A percentile compares a stretch with the other conserved stretches of the same genome.
phyloP scores from a whole-genome alignment of 1,139 yeast species.

The Tardiomyces blankii region DNA sequence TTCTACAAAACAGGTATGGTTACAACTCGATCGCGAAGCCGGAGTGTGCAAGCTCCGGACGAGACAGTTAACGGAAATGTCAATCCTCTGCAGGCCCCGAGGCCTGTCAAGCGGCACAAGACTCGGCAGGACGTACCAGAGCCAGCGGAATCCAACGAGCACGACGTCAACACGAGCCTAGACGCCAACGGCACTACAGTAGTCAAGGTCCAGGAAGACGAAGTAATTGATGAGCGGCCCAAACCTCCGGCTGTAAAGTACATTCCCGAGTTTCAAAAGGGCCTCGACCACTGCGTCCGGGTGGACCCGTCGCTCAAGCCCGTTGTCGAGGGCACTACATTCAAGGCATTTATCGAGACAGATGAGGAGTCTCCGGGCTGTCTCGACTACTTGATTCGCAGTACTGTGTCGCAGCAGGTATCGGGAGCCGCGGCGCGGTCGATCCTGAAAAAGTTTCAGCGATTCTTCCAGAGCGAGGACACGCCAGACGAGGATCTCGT shows the following conservation, averaged over 20 bases:
- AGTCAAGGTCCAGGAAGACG: too few relatives aligned
- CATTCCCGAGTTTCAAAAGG: conserved; percentile 22
- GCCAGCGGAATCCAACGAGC: too few relatives aligned
- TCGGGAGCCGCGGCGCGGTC: conserved; percentile 75
- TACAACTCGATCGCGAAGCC: too few relatives aligned
- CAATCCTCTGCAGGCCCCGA: too few relatives aligned
- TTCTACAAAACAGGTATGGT: too few relatives aligned
- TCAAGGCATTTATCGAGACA: conserved; percentile 16
- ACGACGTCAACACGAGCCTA: too few relatives aligned
- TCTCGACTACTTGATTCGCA: conserved; percentile 35
- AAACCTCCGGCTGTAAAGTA: conserved; percentile 6
- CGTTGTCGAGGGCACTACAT: conserved; percentile 15
- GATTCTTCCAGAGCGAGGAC: conserved; percentile 18
- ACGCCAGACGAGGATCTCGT: neutral
- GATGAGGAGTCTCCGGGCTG: conserved; percentile 20
- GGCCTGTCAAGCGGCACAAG: too few relatives aligned
- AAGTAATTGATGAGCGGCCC: too few relatives aligned
- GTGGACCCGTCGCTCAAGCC: conserved; percentile 27
- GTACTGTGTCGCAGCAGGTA: conserved; percentile 68
- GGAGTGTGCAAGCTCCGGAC: too few relatives aligned
- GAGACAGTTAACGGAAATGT: too few relatives aligned
- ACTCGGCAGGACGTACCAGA: too few relatives aligned
- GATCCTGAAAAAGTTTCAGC: conserved; percentile 42
- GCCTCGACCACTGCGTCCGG: conserved; percentile 23
- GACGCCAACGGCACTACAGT: too few relatives aligned